Percentiles rank a stretch among this genome's conserved stretches.
Conservation (phyloP, 2,329 filamentous ascomycete genomes). For the Alternaria sp. region DNA sequence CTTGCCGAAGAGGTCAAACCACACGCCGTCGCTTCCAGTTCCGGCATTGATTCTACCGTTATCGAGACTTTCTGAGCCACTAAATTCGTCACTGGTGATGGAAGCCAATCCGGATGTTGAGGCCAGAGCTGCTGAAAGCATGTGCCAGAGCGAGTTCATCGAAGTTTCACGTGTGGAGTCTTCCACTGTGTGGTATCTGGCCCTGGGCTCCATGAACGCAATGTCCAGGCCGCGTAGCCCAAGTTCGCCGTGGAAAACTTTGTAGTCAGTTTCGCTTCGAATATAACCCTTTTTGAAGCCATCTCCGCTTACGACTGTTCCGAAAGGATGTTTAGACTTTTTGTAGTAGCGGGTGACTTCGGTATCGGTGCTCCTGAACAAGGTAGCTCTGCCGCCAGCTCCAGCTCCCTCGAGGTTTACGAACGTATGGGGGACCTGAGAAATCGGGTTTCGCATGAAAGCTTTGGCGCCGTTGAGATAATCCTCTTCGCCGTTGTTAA, state of each 20-base stretch:
- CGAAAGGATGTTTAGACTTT: slow-evolving; percentile 76
- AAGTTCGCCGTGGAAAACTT: slow-evolving; percentile 76
- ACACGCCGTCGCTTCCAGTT: slow-evolving; percentile 73
- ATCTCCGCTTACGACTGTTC: slow-evolving; percentile 80
- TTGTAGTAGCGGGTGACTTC: slow-evolving; percentile 83
- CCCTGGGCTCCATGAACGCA: slow-evolving; percentile 85
- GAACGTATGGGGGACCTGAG: slow-evolving; percentile 83
- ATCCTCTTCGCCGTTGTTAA: slow-evolving; percentile 98
- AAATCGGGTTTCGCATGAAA: slow-evolving; percentile 82
- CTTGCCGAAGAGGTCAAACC: slow-evolving; percentile 90
- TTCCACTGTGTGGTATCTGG: slow-evolving; percentile 88
- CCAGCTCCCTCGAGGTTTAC: slow-evolving; percentile 95
- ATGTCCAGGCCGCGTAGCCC: slow-evolving; percentile 89
- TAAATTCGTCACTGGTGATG: slow-evolving; percentile 71
- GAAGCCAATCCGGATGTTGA: slow-evolving; percentile 75
- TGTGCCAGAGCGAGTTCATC: slow-evolving; percentile 81
- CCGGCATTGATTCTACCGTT: slow-evolving; percentile 71
- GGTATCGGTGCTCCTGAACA: slow-evolving; percentile 87
- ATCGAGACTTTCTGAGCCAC: slow-evolving; percentile 60
- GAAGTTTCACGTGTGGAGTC: slow-evolving; percentile 84
- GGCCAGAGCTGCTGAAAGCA: slow-evolving; percentile 83
- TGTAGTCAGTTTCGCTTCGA: slow-evolving; percentile 87
- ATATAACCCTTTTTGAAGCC: slow-evolving; percentile 82
- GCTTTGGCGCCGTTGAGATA: slow-evolving; percentile 85
- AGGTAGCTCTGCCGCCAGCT: slow-evolving; percentile 82